Percentiles rank a stretch among this genome's conserved stretches.
These are phyloP conservation scores for Reticulascus tulasneorum DNA, from an alignment of 2,329 filamentous ascomycete genomes.

Conservation along the genomic window DNA sequence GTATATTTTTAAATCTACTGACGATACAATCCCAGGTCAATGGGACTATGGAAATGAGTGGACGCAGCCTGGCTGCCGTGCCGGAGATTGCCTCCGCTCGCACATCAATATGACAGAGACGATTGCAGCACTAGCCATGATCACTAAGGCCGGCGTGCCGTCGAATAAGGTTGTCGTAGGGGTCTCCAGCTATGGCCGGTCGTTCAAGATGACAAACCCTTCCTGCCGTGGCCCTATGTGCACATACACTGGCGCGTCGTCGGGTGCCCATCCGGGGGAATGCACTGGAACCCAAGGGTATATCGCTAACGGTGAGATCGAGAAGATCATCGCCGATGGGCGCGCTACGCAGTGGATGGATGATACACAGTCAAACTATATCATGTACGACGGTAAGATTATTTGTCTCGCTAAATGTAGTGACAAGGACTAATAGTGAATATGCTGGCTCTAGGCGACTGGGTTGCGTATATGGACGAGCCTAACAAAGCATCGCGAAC, in stretches of 20 bases:
- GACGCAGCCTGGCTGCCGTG: conserved; percentile 19
- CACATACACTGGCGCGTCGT: conserved; percentile 19
- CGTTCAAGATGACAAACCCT: conserved; percentile 26
- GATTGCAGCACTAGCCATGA: conserved; percentile 26
- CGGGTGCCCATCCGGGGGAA: conserved; percentile 17
- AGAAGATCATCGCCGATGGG: not conserved
- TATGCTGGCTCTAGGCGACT: conserved; percentile 16
- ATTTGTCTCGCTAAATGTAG: conserved; percentile 17
- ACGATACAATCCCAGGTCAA: too few species aligned
- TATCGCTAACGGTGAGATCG: conserved; percentile 26
- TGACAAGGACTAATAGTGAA: too few species aligned
- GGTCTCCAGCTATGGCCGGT: conserved; percentile 25
- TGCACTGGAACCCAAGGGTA: conserved; percentile 27
- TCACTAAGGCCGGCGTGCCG: conserved; percentile 28
- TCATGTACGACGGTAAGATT: conserved; percentile 24
- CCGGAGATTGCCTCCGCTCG: conserved; percentile 29
- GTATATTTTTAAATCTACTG: too few species aligned
- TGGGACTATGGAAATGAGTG: conserved; percentile 22
- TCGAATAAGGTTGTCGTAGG: conserved; percentile 27
- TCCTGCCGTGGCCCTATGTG: conserved; percentile 23
- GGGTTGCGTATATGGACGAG: conserved; percentile 28
- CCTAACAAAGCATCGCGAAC: conserved; percentile 19
- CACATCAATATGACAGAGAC: conserved; percentile 37
- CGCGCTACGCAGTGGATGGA: not conserved
- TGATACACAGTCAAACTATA: not conserved